phyloP scores from a whole-genome alignment of 495 filamentous ascomycete species.

The Tuber aestivum region DNA sequence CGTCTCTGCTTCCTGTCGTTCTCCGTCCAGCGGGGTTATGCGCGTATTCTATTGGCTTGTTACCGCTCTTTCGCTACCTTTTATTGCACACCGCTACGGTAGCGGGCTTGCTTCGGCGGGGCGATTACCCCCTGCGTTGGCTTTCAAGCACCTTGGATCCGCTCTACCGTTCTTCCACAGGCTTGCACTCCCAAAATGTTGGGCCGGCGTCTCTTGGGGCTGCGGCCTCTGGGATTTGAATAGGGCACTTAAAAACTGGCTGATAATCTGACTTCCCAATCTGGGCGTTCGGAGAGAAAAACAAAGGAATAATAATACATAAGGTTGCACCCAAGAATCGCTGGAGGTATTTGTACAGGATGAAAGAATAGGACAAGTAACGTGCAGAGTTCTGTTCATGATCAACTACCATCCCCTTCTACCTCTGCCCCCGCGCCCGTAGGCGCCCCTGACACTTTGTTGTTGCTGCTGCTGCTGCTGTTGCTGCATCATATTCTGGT shows the following conservation, averaged over 20 bases:
- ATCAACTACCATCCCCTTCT: background rate
- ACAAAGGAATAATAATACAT: background rate
- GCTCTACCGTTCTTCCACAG: background rate
- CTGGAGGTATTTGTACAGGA: background rate
- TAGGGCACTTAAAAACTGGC: background rate
- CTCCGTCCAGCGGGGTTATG: too few relatives aligned
- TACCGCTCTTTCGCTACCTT: too few relatives aligned
- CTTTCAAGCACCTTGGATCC: background rate
- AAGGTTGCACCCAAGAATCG: background rate
- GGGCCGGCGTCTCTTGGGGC: background rate
- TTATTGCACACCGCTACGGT: background rate
- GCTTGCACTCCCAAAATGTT: background rate
- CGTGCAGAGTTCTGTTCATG: background rate
- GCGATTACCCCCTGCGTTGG: background rate
- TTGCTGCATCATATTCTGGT: constrained; percentile 49
- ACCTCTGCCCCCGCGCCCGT: background rate
- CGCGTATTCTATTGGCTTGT: too few relatives aligned
- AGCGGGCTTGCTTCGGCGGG: background rate
- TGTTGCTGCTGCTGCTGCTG: constrained; percentile 24
- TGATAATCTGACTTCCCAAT: background rate
- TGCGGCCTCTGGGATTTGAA: background rate
- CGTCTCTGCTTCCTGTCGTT: too few relatives aligned
- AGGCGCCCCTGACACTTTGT: constrained; percentile 9
- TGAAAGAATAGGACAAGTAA: background rate
- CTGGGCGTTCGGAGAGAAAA: background rate